Evolutionary conservation across 306 rosid genomes (phyloP).

Genomic region (Arachis stenosperma): DNA sequence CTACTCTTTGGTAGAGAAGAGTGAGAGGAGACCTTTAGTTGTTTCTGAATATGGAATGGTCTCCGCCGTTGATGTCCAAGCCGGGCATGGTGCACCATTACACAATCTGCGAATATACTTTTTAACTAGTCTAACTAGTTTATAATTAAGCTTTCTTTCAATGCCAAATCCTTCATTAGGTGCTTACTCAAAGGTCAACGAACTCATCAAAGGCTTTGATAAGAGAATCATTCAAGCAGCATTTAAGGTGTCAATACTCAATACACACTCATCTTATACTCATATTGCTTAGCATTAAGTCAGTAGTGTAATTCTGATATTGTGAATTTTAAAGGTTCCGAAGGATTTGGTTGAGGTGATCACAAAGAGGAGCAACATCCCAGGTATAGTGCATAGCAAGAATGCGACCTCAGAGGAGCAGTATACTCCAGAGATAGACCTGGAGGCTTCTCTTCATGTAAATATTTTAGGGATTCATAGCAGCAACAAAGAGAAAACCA

Average conservation of each 20-base stretch:
- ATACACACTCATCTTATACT: too few relatives aligned
- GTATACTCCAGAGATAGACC: background rate
- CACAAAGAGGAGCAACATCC: conserved; percentile 42
- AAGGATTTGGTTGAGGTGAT: conserved; percentile 65
- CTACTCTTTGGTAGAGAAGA: conserved; percentile 48
- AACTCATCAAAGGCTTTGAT: conserved; percentile 71
- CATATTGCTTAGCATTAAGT: too few relatives aligned
- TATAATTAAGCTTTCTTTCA: too few relatives aligned
- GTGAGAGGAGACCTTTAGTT: conserved; percentile 51
- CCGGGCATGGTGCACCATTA: conserved; percentile 49
- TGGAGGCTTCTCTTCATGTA: conserved; percentile 49
- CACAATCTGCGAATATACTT: conserved; percentile 48
- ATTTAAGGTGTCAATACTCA: conserved; percentile 43
- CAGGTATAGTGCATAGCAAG: conserved; percentile 55
- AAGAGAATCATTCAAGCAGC: conserved; percentile 66
- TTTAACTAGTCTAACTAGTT: too few relatives aligned
- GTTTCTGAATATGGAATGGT: conserved; percentile 64
- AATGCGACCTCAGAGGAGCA: conserved; percentile 40
- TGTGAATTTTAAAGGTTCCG: conserved; percentile 37
- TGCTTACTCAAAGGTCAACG: conserved; percentile 72
- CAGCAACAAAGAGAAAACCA: conserved; percentile 37
- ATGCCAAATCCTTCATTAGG: conserved; percentile 51
- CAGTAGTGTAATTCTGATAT: too few relatives aligned
- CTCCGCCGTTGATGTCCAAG: conserved; percentile 57
- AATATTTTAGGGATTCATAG: conserved; percentile 28